These are phyloP conservation scores for Spergularia azorica DNA, from an alignment of 179 eudicot species.

Conservation along the genomic window DNA sequence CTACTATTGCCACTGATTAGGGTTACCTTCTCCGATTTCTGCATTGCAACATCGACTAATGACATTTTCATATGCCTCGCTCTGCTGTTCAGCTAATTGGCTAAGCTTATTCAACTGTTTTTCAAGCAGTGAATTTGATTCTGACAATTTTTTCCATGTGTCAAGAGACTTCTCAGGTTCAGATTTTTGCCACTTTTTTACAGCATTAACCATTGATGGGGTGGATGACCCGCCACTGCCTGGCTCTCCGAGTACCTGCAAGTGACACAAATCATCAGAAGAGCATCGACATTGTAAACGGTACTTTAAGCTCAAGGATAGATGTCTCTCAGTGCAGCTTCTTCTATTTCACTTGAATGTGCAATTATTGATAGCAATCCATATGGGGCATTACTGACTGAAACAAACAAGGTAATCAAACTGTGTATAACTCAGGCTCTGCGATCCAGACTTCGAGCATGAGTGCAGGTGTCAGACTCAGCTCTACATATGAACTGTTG, in stretches of 20 bases:
- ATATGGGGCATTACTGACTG: neutral
- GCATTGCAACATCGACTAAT: conserved; percentile 57
- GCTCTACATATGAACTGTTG: neutral
- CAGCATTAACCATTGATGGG: conserved; percentile 98
- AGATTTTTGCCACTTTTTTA: conserved; percentile 97
- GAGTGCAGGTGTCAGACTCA: neutral
- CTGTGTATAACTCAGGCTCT: neutral
- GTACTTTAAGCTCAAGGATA: conserved; percentile 14
- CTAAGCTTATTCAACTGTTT: conserved; percentile 51
- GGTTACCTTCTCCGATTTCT: conserved; percentile 66
- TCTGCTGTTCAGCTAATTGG: conserved; percentile 54
- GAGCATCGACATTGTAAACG: neutral
- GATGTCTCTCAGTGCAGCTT: neutral
- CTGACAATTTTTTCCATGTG: conserved; percentile 73
- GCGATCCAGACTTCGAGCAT: neutral
- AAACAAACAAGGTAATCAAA: neutral
- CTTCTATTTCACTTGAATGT: neutral
- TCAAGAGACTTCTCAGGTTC: conserved; percentile 71
- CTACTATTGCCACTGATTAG: neutral
- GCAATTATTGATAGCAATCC: neutral
- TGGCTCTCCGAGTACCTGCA: conserved; percentile 93
- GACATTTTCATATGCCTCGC: conserved; percentile 57
- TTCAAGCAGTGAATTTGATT: conserved; percentile 74
- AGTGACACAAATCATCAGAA: conserved; percentile 23
- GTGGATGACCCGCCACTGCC: conserved; percentile 99